phyloP scores from a whole-genome alignment of 2,329 filamentous ascomycete species.

The Akanthomyces dipterigenus region DNA sequence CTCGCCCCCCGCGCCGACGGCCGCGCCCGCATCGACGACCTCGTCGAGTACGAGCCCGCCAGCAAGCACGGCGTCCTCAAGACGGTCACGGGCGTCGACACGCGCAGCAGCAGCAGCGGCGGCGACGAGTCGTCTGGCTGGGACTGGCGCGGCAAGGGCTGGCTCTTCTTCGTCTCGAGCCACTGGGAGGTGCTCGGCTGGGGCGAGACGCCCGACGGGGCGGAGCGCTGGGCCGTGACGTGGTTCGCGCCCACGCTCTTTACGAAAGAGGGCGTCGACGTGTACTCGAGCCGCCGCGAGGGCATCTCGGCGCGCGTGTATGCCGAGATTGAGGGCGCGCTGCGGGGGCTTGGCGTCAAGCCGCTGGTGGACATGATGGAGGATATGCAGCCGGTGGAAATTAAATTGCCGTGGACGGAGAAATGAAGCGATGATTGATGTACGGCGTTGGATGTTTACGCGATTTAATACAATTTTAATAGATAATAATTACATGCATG shows the following conservation, averaged over 20 bases:
- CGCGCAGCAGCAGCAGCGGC: conserved; percentile 23
- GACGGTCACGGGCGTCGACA: conserved; percentile 60
- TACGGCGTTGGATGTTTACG: not conserved
- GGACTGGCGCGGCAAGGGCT: conserved; percentile 74
- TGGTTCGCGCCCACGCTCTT: conserved; percentile 81
- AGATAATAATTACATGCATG: not conserved
- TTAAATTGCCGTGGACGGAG: conserved; percentile 43
- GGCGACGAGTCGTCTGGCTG: conserved; percentile 48
- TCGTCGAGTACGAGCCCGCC: conserved; percentile 62
- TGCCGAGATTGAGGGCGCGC: conserved; percentile 45
- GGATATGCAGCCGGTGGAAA: conserved; percentile 45
- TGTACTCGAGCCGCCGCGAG: conserved; percentile 60
- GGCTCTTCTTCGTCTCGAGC: conserved; percentile 62
- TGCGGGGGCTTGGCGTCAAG: conserved; percentile 42
- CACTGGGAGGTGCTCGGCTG: conserved; percentile 80
- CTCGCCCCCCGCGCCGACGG: conserved; percentile 36
- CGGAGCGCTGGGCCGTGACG: conserved; percentile 68
- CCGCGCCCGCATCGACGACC: conserved; percentile 55
- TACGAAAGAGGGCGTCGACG: conserved; percentile 72
- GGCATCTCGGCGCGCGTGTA: conserved; percentile 55
- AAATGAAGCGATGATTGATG: not conserved
- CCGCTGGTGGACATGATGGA: conserved; percentile 45
- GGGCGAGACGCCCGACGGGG: conserved; percentile 45
- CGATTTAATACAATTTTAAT: not conserved
- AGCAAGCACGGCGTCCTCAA: conserved; percentile 44